A percentile compares a stretch with the other conserved stretches of the same genome.
Evolutionary conservation across 768 basidiomycete genomes (phyloP).

Genomic region (Suillus spraguei): DNA sequence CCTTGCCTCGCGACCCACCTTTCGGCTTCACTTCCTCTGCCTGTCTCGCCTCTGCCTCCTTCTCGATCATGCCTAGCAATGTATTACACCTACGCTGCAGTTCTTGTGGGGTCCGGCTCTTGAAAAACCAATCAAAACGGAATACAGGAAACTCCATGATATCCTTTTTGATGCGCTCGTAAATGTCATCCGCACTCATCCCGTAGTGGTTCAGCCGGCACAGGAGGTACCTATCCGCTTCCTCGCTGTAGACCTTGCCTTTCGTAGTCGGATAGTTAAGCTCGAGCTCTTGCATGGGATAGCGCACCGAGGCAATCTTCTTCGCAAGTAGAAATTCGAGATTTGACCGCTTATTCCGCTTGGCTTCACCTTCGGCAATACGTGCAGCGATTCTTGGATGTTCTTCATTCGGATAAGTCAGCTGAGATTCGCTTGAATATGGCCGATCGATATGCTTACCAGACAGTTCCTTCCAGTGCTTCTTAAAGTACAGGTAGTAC

Average conservation of each 20-base stretch:
- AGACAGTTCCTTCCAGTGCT: constrained; percentile 84
- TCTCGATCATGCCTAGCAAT: constrained; percentile 86
- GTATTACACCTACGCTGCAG: constrained; percentile 88
- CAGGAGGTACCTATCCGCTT: constrained; percentile 94
- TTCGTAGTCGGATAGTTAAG: constrained; percentile 95
- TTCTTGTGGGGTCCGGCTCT: constrained; percentile 89
- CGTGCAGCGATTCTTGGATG: constrained; percentile 80
- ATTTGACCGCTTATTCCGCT: constrained; percentile 84
- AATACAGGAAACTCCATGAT: constrained; percentile 97
- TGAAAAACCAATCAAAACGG: constrained; percentile 98
- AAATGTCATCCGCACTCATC: constrained; percentile 85
- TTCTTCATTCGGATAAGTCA: constrained; percentile 44
- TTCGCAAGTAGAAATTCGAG: constrained; percentile 75
- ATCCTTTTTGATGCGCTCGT: constrained; percentile 94
- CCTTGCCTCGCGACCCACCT: constrained; percentile 63
- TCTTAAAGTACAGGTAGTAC: constrained; percentile 85
- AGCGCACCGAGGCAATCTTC: constrained; percentile 82
- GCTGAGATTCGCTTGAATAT: neutral
- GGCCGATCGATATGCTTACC: constrained; percentile 45
- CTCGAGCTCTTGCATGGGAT: constrained; percentile 97
- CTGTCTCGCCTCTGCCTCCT: constrained; percentile 73
- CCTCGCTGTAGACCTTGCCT: constrained; percentile 95
- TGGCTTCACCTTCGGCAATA: constrained; percentile 86
- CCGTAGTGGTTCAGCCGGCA: constrained; percentile 90
- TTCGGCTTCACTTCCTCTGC: constrained; percentile 70